These are phyloP conservation scores for Malus hybrid DNA, from an alignment of 331 rosid species.

Conservation along the genomic window DNA sequence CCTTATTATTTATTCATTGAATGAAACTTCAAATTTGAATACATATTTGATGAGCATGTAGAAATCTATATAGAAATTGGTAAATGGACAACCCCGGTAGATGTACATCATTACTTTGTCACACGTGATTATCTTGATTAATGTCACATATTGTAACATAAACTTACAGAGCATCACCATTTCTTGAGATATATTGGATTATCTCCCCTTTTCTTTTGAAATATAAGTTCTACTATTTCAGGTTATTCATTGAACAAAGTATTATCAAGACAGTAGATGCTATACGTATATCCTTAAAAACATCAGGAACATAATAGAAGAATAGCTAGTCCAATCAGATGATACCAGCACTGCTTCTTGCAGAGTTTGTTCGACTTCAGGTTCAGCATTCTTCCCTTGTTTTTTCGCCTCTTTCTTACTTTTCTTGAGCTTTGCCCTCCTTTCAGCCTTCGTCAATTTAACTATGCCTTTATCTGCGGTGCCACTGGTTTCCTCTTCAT, in stretches of 20 bases:
- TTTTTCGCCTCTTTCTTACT: conserved; percentile 62
- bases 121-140: not conserved
- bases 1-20: not conserved
- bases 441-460: conserved; percentile 76
- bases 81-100: not conserved
- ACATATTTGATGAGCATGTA: not conserved
- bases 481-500: conserved; percentile 37
- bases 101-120: not conserved
- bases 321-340: conserved; percentile 1
- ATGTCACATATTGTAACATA: too few species aligned
- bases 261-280: not conserved
- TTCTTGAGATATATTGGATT: too few species aligned
- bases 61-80: not conserved
- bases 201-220: not conserved
- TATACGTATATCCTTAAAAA: not conserved
- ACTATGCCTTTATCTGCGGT: conserved; percentile 34
- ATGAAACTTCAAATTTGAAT: not conserved
- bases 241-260: not conserved
- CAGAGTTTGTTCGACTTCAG: conserved; percentile 50
- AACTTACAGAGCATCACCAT: not conserved
- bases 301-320: not conserved
- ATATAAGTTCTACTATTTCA: not conserved
- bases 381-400: conserved; percentile 53
- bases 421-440: conserved; percentile 80
- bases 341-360: conserved; percentile 85